Base-by-base conservation (phyloP, 148 eudicot genomes). In the Dysphania ambrosioides region DNA sequence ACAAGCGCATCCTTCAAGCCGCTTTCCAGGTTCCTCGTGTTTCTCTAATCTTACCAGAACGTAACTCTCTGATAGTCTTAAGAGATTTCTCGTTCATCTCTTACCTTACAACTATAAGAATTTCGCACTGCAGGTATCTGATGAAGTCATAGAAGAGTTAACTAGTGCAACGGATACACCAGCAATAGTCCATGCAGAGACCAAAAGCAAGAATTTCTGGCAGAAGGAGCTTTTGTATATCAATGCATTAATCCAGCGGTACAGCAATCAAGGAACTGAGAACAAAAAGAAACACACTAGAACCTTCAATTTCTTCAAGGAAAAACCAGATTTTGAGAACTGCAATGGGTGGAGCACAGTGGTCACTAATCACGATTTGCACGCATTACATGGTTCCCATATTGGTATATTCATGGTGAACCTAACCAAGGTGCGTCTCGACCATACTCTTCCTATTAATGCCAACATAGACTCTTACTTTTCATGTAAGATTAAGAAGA, bases 401-500 rank as follows among this genome's bases (percentile, higher is more conserved):
- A 79, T 88, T 53, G 88, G 89, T 38, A 62, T 87, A 63, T 85
- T 84, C 81, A 85, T 92, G 93, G 93, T 92, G 49, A 94, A 90
- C 77, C 77, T 94, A 40, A 90, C 83, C 53, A 66, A 51, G 82
- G 98, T 92, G 29, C 79, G 81, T 44, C 34, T 18, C 40, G 29
- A 62, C 56, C 15, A 59, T 40, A 38, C 47, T 53, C 21, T n/a
- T 13, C 12, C 27, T 42, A 24, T 5, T 68, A 19, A 59, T 19
- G 36, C 55, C 27, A 35, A 6, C 34, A 12, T 6, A 13, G 23
- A 3, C 23, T 6, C 13, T 18, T 26, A 0, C 16, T 47, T 16
- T 69, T 15, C 1, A 3, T 3, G 18, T 44, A 44, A 2, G 19
- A 0, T 0, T 15, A 44, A 44, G 19, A 44, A 2, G 19, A 0